These are phyloP conservation scores for Posidonia australis DNA, from an alignment of 106 monocot genomes.

Conservation along the genomic window DNA sequence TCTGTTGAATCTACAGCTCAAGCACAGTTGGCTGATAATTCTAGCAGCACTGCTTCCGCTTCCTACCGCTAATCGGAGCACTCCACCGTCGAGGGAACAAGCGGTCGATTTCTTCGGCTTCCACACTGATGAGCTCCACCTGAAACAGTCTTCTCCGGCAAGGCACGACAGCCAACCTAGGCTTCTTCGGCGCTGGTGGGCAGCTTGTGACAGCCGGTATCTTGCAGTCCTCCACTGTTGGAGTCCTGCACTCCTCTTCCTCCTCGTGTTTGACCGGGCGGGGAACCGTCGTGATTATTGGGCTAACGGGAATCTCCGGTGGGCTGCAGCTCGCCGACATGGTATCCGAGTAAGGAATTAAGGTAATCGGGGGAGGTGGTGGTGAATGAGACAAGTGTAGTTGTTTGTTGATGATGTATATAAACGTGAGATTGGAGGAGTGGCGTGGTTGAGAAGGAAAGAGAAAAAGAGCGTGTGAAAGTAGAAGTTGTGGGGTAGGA, in stretches of 20 bases:
- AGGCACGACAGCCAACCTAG: neutral
- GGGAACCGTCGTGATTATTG: neutral
- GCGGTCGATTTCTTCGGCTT: neutral
- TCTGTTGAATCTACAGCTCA: no score
- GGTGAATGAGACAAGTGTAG: no score
- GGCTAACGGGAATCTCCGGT: neutral
- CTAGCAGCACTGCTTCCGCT: conserved; percentile 1
- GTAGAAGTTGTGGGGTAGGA: no score
- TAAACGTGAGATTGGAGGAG: no score
- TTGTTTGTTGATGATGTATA: no score
- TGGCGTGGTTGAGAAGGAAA: no score
- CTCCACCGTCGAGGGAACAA: neutral
- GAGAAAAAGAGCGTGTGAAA: no score
- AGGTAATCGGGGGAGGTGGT: no score
- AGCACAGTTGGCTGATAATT: no score
- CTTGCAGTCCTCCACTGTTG: neutral
- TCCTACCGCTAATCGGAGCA: neutral
- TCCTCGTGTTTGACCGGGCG: neutral
- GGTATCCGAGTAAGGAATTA: no score
- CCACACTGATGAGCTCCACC: neutral
- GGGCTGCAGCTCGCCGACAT: no score
- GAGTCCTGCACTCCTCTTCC: neutral
- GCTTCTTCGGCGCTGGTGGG: conserved; percentile 1
- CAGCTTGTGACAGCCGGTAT: neutral
- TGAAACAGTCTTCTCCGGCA: neutral